Evolutionary conservation across 179 eudicot genomes (phyloP), one percentile per base, ranked within the genome.

Genomic region (Heliamphora pulchella): DNA sequence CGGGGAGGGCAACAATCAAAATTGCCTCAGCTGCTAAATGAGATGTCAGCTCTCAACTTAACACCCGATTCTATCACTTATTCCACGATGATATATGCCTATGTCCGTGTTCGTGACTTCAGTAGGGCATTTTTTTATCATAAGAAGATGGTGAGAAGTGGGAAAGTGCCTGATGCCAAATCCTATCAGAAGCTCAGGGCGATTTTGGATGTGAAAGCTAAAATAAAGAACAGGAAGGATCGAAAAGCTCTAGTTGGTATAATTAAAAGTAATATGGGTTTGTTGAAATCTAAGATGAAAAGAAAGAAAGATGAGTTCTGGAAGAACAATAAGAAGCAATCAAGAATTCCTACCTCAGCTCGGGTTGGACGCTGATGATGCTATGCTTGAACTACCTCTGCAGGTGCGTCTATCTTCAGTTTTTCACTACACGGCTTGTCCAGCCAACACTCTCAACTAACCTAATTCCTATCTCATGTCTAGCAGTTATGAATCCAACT

Each of bases 251-350:
- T 94, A 68, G 85, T 94, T 80, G 94, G 98, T 51, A 91, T 96
- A 61, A 82, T 89, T 6, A 96, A 90, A 47, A 94, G 98, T 81
- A 90, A 89, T 54, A 83, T 84, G 89, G 97, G 94, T 68, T 73
- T 88, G 85, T 20, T 93, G 83, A 87, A 89, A 84, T 79, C 82
- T 64, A 88, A 87, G 86, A 92, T 82, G 87, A 94, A 85, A 84
- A 86, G 92, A 3, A 90, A 96, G 86, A 94, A 92, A 77, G 97
- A 96, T 65, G 99, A 96, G 78, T 96, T 96, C 71, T 96, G 99
- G 99, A 96, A 96, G 86, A 84, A 85, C 82, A 92, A 87, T 88
- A 92, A 84, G 81, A 88, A 83, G 57, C 80, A 79, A 48, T 51
- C 83, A 58, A 84, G 83, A 78, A 75, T 77, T 22, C 80, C 78